phyloP scores from a whole-genome alignment of 352 stramenopile species.

The Phytophthora aleatoria region DNA sequence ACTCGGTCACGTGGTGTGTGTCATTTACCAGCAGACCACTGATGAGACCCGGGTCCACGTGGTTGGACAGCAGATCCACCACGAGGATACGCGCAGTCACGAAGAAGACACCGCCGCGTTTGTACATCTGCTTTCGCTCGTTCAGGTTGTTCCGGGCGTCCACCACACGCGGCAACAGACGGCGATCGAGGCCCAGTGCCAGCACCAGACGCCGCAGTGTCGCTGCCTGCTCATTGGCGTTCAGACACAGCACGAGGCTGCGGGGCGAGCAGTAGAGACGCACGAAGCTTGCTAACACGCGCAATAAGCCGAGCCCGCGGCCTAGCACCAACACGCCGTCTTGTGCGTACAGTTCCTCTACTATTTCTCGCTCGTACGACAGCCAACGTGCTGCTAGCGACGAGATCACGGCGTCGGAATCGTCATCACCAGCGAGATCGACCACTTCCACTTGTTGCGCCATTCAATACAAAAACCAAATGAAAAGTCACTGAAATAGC shows the following conservation, averaged over 20 bases:
- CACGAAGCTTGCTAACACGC: conserved; percentile 91
- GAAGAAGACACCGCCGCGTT: conserved; percentile 91
- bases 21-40: conserved; percentile 94
- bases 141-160: conserved; percentile 73
- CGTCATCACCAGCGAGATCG: conserved; percentile 20
- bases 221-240: conserved; percentile 88
- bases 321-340: conserved; percentile 94
- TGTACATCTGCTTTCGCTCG: conserved; percentile 91
- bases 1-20: conserved; percentile 93
- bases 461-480: conserved; percentile 28
- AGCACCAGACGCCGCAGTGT: conserved; percentile 81
- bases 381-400: conserved; percentile 58
- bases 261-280: conserved; percentile 88
- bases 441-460: conserved; percentile 31
- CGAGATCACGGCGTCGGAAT: conserved; percentile 14
- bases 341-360: conserved; percentile 69
- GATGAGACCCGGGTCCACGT: conserved; percentile 82
- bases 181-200: conserved; percentile 86
- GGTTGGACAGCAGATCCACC: conserved; percentile 94
- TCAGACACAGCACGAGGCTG: conserved; percentile 93
- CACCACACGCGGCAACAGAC: conserved; percentile 88
- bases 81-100: conserved; percentile 97
- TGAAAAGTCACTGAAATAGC: conserved; percentile 10
- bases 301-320: conserved; percentile 88
- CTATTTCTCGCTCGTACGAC: conserved; percentile 71